Base-by-base conservation (phyloP, 306 rosid species). In the Crotalaria pallida region DNA sequence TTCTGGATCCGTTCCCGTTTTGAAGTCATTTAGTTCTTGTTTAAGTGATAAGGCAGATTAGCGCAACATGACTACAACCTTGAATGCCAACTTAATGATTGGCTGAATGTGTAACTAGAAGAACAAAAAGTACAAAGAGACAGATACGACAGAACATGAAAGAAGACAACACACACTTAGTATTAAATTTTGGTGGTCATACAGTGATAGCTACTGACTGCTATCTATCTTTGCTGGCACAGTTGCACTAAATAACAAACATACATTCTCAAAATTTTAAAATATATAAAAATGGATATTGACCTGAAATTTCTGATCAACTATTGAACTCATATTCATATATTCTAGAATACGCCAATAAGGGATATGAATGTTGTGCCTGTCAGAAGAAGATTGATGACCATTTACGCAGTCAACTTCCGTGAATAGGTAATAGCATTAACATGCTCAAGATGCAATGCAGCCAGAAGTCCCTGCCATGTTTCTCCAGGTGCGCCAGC, bases 391-490 rank as follows among this genome's bases (percentile, higher is more conserved):
- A 34, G 34, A 53, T 23, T 8, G 59, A 53, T 23, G 38, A 58
- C 33, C 75, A 3, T 27, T 92, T 80, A 80, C 4, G 86, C 88
- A 12, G 88, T 80, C 45, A 88, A 83, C 81, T 88, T 86, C 75
- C 73, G 96, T 38, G 89, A 73, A 66, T 81, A 80, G 22, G 40
- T 74, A 43, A 53, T 61, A 9, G 86, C 86, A 72, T 78, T 81
- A 17, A 78, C 76, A 62, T 83, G 90, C 80, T 86, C 88, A 68
- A 91, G 97, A 72, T 77, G 96, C 19, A 91, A 73, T 3, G 96
- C 96, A 21, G 97, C 83, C 83, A 91, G 66, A 74, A 91, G 87
- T 29, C 97, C 96, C 66, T 84, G 83, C 96, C 96, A 88, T 34
- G 89, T 83, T 60, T 88, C 97, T 58, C 90, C 87, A 0, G 86